A percentile compares a stretch with the other conserved stretches of the same genome.
Conservation (phyloP, 1,139 yeast genomes). For the Diutina rugosa region DNA sequence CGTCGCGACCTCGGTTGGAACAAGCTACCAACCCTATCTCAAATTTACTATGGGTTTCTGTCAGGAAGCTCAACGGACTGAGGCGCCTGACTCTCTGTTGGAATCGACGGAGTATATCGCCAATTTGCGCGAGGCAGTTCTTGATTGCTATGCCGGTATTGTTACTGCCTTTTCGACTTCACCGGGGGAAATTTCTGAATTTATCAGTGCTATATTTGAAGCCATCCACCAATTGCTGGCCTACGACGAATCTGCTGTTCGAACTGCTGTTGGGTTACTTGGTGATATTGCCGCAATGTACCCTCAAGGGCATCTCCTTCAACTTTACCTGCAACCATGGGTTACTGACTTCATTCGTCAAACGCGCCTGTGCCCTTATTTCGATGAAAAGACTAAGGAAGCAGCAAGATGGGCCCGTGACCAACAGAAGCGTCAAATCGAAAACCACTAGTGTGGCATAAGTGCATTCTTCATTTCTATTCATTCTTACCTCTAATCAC, state of each 20-base stretch:
- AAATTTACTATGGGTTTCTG: conserved; percentile 68
- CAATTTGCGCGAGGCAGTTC: conserved; percentile 68
- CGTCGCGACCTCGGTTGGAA: conserved; percentile 80
- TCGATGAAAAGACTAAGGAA: conserved; percentile 58
- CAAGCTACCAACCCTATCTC: conserved; percentile 60
- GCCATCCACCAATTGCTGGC: conserved; percentile 50
- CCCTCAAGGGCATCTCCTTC: conserved; percentile 60
- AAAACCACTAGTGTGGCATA: background rate
- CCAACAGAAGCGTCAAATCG: conserved; percentile 51
- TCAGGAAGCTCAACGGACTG: conserved; percentile 38
- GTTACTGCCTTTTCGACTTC: conserved; percentile 70
- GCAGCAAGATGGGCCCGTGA: conserved; percentile 97
- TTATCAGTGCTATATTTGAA: conserved; percentile 55
- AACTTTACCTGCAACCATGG: conserved; percentile 62
- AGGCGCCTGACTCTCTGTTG: conserved; percentile 44
- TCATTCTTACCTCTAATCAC: background rate
- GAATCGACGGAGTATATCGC: conserved; percentile 72
- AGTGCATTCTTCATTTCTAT: conserved; percentile 1
- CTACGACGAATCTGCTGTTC: conserved; percentile 51
- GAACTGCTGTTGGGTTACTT: conserved; percentile 75
- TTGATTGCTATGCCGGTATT: conserved; percentile 92
- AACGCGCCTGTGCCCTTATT: conserved; percentile 52
- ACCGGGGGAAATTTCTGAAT: conserved; percentile 57
- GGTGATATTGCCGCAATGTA: conserved; percentile 90
- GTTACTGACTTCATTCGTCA: conserved; percentile 62